Conservation (phyloP, 305 asterid genomes). For the Solanum hybrid region DNA sequence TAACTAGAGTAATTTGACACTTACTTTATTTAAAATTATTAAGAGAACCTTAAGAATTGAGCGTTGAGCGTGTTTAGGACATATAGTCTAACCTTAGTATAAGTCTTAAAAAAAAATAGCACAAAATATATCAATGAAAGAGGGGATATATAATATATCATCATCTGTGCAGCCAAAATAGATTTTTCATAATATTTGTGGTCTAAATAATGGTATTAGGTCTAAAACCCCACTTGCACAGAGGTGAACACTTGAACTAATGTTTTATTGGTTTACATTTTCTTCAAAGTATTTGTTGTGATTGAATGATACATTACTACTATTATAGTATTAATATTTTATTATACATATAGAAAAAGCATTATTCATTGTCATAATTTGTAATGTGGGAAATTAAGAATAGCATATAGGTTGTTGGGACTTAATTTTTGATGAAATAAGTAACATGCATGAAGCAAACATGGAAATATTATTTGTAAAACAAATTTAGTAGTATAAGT, state of each 20-base stretch:
- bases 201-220: background rate
- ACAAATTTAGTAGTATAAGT: background rate
- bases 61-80: background rate
- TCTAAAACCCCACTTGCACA: background rate
- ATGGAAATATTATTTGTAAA: background rate
- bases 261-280: background rate
- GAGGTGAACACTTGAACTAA: constrained; percentile 3
- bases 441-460: background rate
- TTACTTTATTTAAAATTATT: background rate
- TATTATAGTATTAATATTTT: too few species aligned
- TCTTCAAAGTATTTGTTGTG: background rate
- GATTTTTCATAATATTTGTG: background rate
- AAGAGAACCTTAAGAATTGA: too few species aligned
- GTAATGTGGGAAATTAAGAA: background rate
- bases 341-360: background rate
- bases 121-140: background rate
- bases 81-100: too few species aligned
- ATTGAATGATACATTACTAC: background rate
- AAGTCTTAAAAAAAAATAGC: background rate
- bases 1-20: background rate
- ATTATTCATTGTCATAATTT: background rate
- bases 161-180: background rate
- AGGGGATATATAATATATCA: background rate
- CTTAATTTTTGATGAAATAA: background rate
- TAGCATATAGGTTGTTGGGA: background rate